Evolutionary conservation across 768 basidiomycete species (phyloP).

Genomic region (Vararia minispora): DNA sequence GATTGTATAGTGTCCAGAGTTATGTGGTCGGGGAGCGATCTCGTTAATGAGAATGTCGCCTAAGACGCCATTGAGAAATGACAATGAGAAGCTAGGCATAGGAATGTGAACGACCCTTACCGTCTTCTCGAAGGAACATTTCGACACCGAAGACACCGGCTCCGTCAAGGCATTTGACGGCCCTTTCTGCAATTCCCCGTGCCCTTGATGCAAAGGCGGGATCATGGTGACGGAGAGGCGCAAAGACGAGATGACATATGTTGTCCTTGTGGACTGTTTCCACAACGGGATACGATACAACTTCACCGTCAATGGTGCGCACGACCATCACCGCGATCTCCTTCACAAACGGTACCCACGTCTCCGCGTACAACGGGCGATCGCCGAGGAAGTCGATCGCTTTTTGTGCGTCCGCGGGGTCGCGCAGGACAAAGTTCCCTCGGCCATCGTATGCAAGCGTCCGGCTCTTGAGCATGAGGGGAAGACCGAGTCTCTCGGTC

Average conservation of each 20-base stretch:
- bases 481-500: conserved; percentile 56
- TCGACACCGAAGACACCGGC: conserved; percentile 97
- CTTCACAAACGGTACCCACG: conserved; percentile 79
- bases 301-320: conserved; percentile 59
- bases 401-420: conserved; percentile 37
- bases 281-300: conserved; percentile 80
- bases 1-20: conserved; percentile 98
- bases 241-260: conserved; percentile 88
- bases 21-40: conserved; percentile 96
- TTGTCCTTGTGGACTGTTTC: conserved; percentile 94
- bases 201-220: conserved; percentile 47
- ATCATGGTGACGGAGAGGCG: conserved; percentile 62
- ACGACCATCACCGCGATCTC: conserved; percentile 99
- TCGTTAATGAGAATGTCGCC: conserved; percentile 84
- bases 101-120: conserved; percentile 28
- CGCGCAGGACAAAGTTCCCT: conserved; percentile 75
- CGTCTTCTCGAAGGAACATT: conserved; percentile 88
- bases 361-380: conserved; percentile 84
- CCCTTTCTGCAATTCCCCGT: conserved; percentile 64
- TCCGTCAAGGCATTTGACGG: conserved; percentile 68
- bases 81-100: neutral
- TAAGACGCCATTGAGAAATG: conserved; percentile 19
- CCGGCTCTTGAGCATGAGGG: conserved; percentile 93
- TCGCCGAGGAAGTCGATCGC: conserved; percentile 49
- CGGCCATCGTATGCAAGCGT: conserved; percentile 93